Evolutionary conservation across 148 eudicot genomes (phyloP).

Genomic region (Rhododendron ferrugineum): DNA sequence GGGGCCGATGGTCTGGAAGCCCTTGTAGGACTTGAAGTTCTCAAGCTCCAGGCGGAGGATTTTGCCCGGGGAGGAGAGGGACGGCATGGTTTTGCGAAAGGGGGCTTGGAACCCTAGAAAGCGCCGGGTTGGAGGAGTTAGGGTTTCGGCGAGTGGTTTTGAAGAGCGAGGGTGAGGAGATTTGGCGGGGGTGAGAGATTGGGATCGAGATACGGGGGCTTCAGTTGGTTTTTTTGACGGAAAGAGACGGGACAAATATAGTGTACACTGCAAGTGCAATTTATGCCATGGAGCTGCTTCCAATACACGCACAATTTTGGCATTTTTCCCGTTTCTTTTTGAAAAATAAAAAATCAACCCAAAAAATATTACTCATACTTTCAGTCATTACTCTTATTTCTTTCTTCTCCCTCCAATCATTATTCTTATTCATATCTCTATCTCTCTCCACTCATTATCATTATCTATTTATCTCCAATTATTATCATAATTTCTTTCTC

Average conservation of each 20-base stretch:
- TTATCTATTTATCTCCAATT: too few species aligned
- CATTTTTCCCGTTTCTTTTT: too few species aligned
- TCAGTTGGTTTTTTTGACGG: not conserved
- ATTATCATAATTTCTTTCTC: too few species aligned
- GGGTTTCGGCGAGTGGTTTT: slow-evolving; percentile 6
- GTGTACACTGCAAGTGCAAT: too few species aligned
- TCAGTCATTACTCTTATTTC: too few species aligned
- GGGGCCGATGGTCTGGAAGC: slow-evolving; percentile 75
- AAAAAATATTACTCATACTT: too few species aligned
- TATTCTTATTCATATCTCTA: too few species aligned
- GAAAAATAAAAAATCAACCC: too few species aligned
- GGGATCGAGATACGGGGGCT: not conserved
- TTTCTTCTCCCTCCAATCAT: too few species aligned
- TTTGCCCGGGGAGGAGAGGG: slow-evolving; percentile 44
- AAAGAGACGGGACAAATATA: not conserved
- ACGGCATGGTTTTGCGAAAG: slow-evolving; percentile 34
- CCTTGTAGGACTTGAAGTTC: slow-evolving; percentile 96
- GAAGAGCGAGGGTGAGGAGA: not conserved
- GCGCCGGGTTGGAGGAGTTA: not conserved
- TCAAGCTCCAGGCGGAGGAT: slow-evolving; percentile 79
- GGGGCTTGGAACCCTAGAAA: slow-evolving; percentile 20
- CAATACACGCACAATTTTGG: too few species aligned
- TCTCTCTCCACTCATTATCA: too few species aligned
- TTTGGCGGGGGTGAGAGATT: not conserved
- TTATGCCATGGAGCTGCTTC: too few species aligned